Conservation (phyloP, 2,329 filamentous ascomycete species). For the Claviceps arundinis region DNA sequence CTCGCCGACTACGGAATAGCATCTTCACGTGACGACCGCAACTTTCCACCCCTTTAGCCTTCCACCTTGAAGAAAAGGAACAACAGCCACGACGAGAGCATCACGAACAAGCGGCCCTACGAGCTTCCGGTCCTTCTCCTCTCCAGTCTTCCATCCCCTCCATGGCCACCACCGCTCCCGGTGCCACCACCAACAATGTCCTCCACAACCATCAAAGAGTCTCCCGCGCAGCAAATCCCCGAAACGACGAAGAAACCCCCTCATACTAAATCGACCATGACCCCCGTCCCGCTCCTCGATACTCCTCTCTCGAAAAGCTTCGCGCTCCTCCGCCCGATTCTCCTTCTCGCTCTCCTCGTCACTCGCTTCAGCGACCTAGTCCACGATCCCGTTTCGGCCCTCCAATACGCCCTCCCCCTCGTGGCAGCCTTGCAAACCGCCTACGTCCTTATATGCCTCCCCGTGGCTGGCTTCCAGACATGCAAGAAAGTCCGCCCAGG, state of each 20-base stretch:
- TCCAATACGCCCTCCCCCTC: slow-evolving; percentile 47
- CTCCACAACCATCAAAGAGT: slow-evolving; percentile 18
- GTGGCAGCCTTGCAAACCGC: slow-evolving; percentile 50
- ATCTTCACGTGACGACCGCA: background rate
- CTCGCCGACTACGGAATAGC: background rate
- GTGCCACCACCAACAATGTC: slow-evolving; percentile 27
- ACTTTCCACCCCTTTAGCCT: background rate
- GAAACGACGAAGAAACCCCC: slow-evolving; percentile 15
- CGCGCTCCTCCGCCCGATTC: slow-evolving; percentile 52
- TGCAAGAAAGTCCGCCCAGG: slow-evolving; percentile 38
- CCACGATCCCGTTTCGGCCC: slow-evolving; percentile 50
- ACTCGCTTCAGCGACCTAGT: slow-evolving; percentile 55
- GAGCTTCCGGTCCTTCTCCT: background rate
- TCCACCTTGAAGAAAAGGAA: background rate
- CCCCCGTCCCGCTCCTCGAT: slow-evolving; percentile 25
- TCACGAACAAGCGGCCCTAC: background rate
- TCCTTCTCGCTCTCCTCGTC: slow-evolving; percentile 52
- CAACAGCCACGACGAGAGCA: background rate
- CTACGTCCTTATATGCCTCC: slow-evolving; percentile 51
- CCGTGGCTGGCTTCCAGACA: slow-evolving; percentile 38
- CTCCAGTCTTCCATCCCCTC: background rate
- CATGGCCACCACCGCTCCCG: slow-evolving; percentile 8
- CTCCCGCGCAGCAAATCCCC: slow-evolving; percentile 13
- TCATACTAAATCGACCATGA: slow-evolving; percentile 13
- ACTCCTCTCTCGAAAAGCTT: slow-evolving; percentile 32